phyloP scores from a whole-genome alignment of 2,329 filamentous ascomycete species.

The Corynespora cassiicola region DNA sequence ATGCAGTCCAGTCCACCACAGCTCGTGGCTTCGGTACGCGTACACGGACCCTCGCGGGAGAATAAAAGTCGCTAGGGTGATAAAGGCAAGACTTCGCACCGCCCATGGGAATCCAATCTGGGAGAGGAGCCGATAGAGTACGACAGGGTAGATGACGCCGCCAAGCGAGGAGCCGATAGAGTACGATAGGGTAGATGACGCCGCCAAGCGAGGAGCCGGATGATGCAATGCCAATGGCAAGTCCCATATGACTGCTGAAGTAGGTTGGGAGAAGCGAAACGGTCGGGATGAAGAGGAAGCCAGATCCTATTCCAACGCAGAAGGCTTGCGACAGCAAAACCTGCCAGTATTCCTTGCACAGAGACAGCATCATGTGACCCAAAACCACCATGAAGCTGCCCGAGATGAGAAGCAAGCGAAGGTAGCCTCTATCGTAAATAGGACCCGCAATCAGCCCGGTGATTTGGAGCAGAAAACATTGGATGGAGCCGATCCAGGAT shows the following conservation, averaged over 20 bases:
- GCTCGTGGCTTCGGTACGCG: constrained; percentile 42
- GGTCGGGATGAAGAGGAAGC: constrained; percentile 30
- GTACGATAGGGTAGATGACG: too few relatives aligned
- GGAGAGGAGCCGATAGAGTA: constrained; percentile 43
- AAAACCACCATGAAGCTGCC: constrained; percentile 27
- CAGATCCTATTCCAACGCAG: constrained; percentile 37
- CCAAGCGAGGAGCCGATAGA: constrained; percentile 41
- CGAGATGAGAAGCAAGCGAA: constrained; percentile 24
- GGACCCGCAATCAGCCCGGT: constrained; percentile 27
- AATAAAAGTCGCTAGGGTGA: too few relatives aligned
- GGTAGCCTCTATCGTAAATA: constrained; percentile 35
- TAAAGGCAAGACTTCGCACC: constrained; percentile 62
- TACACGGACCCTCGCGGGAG: neutral
- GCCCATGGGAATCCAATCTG: constrained; percentile 66
- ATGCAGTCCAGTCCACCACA: constrained; percentile 48
- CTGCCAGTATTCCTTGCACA: constrained; percentile 18
- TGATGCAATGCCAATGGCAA: constrained; percentile 34
- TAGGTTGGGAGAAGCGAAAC: constrained; percentile 34
- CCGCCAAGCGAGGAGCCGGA: constrained; percentile 36
- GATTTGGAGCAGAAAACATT: constrained; percentile 37
- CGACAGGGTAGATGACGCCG: constrained; percentile 38
- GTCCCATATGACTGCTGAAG: constrained; percentile 34
- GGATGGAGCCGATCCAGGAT: constrained; percentile 42
- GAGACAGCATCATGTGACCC: constrained; percentile 23
- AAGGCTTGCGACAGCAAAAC: constrained; percentile 38